Base-by-base conservation (phyloP, 2,329 filamentous ascomycete species). In the Fusarium continuum region DNA sequence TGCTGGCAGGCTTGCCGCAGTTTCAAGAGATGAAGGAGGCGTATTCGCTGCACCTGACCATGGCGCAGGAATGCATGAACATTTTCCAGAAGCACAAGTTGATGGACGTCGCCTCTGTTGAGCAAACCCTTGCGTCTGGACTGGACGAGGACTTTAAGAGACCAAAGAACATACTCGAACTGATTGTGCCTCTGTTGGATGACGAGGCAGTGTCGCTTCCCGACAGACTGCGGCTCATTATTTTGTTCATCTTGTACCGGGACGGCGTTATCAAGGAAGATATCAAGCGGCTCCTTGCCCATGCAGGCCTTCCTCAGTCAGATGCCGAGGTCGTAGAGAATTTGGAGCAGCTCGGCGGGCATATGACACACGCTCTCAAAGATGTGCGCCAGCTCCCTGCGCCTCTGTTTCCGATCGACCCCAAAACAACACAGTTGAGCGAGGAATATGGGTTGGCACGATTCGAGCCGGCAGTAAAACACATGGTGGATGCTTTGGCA, bases 51-150 rank as follows among this genome's bases (percentile, higher is more conserved):
- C 95, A 99, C 77, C 82, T 99, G 35, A 94, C 89, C 67, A 98
- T 99, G 94, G 95, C 95, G 2, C 91, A 97, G 74, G 93, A 97
- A 74, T 96, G 93, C 74, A 98, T 98, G 93, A 92, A 92, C 69
- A 86, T 91, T 31, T 99, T 99, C 70, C 89, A 96, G 73, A 81
- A 87, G 47, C 86, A 89, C 74, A 97, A 96, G 73, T 82, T 99
- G 7, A 85, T 91, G 7, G 95, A 99, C 72, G 83, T 98, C 55
- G 93, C 93, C 11, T 90, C 91, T 0, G 85, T 93, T 6, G 95
- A 99, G 77, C 95, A 98, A 82, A 92, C 88, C 23, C 83, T 99
- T 65, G 91, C 93, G 9, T 98, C 95, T 1, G 95, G 95, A 0
- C 80, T 97, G 6, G 95, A 98, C 69, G 94, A 98, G 77, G 93